phyloP scores from a whole-genome alignment of 75 land plant species.

The Pinus albicaulis region DNA sequence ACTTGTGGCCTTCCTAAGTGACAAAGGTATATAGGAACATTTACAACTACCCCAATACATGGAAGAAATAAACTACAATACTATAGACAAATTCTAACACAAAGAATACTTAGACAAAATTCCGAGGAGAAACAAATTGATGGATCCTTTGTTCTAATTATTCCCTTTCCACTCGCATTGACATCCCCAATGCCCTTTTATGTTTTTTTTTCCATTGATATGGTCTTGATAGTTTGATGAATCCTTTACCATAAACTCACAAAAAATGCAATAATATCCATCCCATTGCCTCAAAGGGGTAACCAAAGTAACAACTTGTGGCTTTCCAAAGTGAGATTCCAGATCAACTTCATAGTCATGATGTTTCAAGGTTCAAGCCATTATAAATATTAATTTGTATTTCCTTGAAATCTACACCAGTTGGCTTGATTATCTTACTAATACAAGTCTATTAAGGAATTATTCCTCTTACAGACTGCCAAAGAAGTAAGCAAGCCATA shows the following conservation, averaged over 20 bases:
- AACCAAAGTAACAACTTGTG: slow-evolving; percentile 92
- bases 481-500: neutral
- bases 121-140: too few relatives aligned
- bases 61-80: too few relatives aligned
- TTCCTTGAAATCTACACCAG: too few relatives aligned
- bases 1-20: too few relatives aligned
- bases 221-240: slow-evolving; percentile 98
- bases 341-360: slow-evolving; percentile 97
- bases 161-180: slow-evolving; percentile 95
- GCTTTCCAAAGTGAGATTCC: slow-evolving; percentile 87
- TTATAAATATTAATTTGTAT: too few relatives aligned
- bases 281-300: slow-evolving; percentile 97
- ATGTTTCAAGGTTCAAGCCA: slow-evolving; percentile 52
- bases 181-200: slow-evolving; percentile 98
- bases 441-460: too few relatives aligned
- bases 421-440: too few relatives aligned
- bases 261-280: slow-evolving; percentile 92
- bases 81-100: too few relatives aligned
- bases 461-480: neutral
- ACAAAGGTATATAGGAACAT: too few relatives aligned
- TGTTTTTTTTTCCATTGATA: slow-evolving; percentile 91
- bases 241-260: slow-evolving; percentile 98
- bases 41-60: too few relatives aligned
- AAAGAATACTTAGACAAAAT: too few relatives aligned
- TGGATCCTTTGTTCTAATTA: slow-evolving; percentile 36